phyloP scores from a whole-genome alignment of 1,284 basidiomycete genomes.

The Ustilago esculenta region DNA sequence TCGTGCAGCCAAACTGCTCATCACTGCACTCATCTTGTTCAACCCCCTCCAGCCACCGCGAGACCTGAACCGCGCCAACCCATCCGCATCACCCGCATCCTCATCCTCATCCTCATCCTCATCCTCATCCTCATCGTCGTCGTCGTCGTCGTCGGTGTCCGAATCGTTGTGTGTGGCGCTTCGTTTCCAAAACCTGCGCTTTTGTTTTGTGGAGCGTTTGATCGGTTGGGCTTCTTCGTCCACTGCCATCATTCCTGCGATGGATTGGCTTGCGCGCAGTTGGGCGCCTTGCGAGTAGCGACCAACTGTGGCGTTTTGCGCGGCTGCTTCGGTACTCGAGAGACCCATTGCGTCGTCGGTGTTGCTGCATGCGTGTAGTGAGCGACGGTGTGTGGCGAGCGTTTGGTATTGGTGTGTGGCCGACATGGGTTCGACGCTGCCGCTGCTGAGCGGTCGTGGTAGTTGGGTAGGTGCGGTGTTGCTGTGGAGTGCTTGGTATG shows the following conservation, averaged over 20 bases:
- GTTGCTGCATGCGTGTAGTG: slow-evolving; percentile 5
- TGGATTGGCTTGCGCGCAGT: slow-evolving; percentile 35
- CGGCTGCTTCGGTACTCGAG: slow-evolving; percentile 38
- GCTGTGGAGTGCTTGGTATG: slow-evolving; percentile 42
- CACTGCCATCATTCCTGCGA: slow-evolving; percentile 48
- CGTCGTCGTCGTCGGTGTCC: slow-evolving; percentile 38
- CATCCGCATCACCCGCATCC: slow-evolving; percentile 12
- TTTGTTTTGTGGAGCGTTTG: slow-evolving; percentile 17
- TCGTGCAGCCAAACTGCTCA: slow-evolving; percentile 28
- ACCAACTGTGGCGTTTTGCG: slow-evolving; percentile 28
- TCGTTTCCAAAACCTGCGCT: slow-evolving; percentile 45
- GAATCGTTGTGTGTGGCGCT: slow-evolving; percentile 19
- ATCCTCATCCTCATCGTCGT: slow-evolving; percentile 19
- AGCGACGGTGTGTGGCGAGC: slow-evolving; percentile 18
- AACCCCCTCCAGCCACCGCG: slow-evolving; percentile 53
- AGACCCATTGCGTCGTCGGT: slow-evolving; percentile 20
- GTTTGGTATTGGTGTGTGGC: slow-evolving; percentile 20
- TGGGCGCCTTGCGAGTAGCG: slow-evolving; percentile 40
- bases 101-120: slow-evolving; percentile 32
- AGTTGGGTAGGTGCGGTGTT: slow-evolving; percentile 1
- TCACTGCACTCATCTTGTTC: slow-evolving; percentile 54
- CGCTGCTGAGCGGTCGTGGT: slow-evolving; percentile 19
- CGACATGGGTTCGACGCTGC: slow-evolving; percentile 30
- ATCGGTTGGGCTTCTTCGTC: slow-evolving; percentile 43
- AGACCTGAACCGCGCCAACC: slow-evolving; percentile 14